A percentile compares a stretch with the other conserved stretches of the same genome.
phyloP scores from a whole-genome alignment of 768 basidiomycete species.

The Tephrocybe sp. region DNA sequence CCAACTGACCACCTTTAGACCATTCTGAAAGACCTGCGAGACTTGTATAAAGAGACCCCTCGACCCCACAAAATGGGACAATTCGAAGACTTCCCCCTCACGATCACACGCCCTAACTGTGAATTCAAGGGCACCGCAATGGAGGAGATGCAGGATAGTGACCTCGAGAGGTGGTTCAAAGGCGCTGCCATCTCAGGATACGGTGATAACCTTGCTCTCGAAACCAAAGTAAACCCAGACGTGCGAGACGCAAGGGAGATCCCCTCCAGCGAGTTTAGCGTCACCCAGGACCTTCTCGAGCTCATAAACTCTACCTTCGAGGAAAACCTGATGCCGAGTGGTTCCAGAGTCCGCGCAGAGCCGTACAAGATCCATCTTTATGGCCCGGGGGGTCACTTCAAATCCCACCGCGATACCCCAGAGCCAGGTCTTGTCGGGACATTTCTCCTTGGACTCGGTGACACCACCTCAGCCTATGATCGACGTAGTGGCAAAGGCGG shows the following conservation, averaged over 20 bases:
- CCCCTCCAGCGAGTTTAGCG: neutral
- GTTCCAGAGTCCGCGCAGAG: constrained; percentile 22
- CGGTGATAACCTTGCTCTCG: neutral
- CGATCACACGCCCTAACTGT: constrained; percentile 13
- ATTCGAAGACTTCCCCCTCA: constrained; percentile 11
- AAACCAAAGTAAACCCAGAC: neutral
- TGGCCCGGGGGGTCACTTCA: constrained; percentile 27
- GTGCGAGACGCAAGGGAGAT: constrained; percentile 8
- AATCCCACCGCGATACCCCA: constrained; percentile 27
- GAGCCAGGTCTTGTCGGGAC: constrained; percentile 27
- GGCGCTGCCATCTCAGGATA: constrained; percentile 6
- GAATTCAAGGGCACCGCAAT: constrained; percentile 15
- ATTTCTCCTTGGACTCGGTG: constrained; percentile 31
- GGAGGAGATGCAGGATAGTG: constrained; percentile 2
- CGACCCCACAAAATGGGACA: neutral
- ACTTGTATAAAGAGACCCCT: neutral
- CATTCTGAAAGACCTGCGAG: neutral
- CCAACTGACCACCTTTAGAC: no score
- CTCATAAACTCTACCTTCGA: neutral
- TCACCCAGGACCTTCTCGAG: constrained; percentile 4
- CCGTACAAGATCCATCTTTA: constrained; percentile 34
- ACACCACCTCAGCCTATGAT: constrained; percentile 11
- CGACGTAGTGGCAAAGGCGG: neutral
- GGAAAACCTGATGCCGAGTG: constrained; percentile 15
- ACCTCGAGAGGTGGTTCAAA: constrained; percentile 1